Conservation (phyloP, 2,329 filamentous ascomycete genomes). For the Trichoderma arundinaceum region DNA sequence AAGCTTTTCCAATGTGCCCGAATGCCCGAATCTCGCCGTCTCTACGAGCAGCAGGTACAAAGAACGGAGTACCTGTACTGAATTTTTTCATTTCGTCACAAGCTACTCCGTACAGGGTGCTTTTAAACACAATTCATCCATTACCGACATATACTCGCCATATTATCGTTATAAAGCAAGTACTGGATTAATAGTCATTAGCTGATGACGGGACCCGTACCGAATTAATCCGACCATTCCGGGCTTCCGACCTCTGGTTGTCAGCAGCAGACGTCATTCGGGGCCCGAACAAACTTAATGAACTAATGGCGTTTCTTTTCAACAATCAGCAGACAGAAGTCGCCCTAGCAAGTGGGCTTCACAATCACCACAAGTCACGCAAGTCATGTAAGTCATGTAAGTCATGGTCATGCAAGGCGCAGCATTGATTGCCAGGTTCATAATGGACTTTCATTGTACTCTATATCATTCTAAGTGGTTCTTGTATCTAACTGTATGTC, state of each 20-base stretch:
- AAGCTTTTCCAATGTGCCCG: too few species aligned
- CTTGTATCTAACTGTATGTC: slow-evolving; percentile 20
- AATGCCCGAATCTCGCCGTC: too few species aligned
- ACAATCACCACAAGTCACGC: background rate
- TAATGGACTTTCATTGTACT: slow-evolving; percentile 21
- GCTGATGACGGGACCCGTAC: background rate
- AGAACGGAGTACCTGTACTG: too few species aligned
- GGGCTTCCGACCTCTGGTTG: background rate
- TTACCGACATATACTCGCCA: background rate
- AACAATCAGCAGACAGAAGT: background rate
- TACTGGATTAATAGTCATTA: rapidly evolving
- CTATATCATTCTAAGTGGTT: slow-evolving; percentile 23
- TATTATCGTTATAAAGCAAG: rapidly evolving
- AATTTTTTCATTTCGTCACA: too few species aligned
- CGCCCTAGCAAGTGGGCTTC: too few species aligned
- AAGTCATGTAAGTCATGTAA: background rate
- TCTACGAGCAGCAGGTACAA: too few species aligned
- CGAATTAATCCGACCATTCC: slow-evolving; percentile 3
- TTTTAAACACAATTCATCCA: too few species aligned
- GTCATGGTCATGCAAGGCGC: background rate
- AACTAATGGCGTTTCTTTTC: background rate
- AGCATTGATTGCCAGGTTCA: background rate
- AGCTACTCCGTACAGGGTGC: too few species aligned
- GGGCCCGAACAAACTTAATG: too few species aligned
- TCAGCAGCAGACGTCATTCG: slow-evolving; percentile 11